Evolutionary conservation across 179 eudicot species (phyloP).

Genomic region (Silene noctiflora): DNA sequence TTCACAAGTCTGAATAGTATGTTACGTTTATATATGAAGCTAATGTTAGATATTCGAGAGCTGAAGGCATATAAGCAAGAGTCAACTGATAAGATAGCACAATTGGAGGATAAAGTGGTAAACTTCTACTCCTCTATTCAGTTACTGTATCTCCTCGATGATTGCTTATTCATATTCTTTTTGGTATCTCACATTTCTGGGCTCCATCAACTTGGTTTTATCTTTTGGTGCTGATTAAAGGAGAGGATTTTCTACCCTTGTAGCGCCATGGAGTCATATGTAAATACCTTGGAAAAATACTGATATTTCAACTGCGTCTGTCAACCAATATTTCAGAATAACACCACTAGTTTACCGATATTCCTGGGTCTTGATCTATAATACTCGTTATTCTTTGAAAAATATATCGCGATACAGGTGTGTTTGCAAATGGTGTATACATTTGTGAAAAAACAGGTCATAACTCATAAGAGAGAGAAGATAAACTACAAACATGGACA

Average conservation of each 20-base stretch:
- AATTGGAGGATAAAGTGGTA: slow-evolving; percentile 60
- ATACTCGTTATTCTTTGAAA: neutral
- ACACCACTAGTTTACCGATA: neutral
- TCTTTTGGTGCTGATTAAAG: neutral
- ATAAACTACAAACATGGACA: neutral
- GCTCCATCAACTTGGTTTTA: neutral
- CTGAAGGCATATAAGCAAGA: slow-evolving; percentile 41
- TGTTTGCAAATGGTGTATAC: neutral
- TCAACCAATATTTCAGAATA: neutral
- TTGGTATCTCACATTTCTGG: neutral
- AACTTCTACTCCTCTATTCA: neutral
- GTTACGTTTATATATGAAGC: slow-evolving; percentile 31
- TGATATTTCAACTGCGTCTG: neutral
- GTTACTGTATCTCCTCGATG: neutral
- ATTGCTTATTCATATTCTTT: neutral
- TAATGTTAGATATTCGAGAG: slow-evolving; percentile 46
- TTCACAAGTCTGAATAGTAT: slow-evolving; percentile 5
- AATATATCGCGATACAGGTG: neutral
- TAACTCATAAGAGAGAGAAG: neutral
- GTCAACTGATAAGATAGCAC: slow-evolving; percentile 31
- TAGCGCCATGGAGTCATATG: neutral
- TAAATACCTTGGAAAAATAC: neutral
- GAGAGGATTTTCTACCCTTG: neutral
- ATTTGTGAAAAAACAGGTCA: neutral
- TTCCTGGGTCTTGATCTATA: neutral